Conservation (phyloP, 352 stramenopile species). For the Phytopythium kandeliae region DNA sequence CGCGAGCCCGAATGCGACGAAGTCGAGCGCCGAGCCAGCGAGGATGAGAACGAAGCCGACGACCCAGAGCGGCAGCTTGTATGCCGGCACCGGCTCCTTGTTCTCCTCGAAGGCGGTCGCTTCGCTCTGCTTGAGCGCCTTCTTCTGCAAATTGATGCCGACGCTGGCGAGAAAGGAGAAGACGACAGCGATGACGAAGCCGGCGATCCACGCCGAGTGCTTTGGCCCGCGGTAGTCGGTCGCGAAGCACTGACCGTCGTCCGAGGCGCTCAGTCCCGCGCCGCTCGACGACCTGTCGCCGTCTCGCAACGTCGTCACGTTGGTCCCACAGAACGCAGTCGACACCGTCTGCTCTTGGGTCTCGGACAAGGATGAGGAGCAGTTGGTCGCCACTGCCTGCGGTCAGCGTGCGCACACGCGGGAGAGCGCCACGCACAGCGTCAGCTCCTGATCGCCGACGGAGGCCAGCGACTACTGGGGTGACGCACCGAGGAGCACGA, state of each 20-base stretch:
- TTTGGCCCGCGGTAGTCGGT: slow-evolving; percentile 55
- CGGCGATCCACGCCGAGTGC: slow-evolving; percentile 66
- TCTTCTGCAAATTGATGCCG: slow-evolving; percentile 84
- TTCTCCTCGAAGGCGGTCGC: slow-evolving; percentile 36
- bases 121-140: slow-evolving; percentile 80
- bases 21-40: slow-evolving; percentile 83
- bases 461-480: neutral
- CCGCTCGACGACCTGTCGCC: neutral
- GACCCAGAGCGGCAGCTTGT: slow-evolving; percentile 77
- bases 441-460: neutral
- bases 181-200: slow-evolving; percentile 73
- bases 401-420: neutral
- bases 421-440: neutral
- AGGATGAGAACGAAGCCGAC: slow-evolving; percentile 82
- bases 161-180: slow-evolving; percentile 82
- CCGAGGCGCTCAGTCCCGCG: slow-evolving; percentile 4
- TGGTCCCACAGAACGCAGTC: slow-evolving; percentile 1
- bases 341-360: slow-evolving; percentile 8
- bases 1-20: slow-evolving; percentile 87
- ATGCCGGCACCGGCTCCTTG: slow-evolving; percentile 44
- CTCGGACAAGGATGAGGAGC: slow-evolving; percentile 15
- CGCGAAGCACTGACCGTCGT: slow-evolving; percentile 65
- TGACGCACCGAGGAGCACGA: slow-evolving; percentile 26
- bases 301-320: neutral
- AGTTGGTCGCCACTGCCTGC: slow-evolving; percentile 35